Evolutionary conservation across 2,329 filamentous ascomycete species (phyloP).

Genomic region (Pestalotiopsis fici): DNA sequence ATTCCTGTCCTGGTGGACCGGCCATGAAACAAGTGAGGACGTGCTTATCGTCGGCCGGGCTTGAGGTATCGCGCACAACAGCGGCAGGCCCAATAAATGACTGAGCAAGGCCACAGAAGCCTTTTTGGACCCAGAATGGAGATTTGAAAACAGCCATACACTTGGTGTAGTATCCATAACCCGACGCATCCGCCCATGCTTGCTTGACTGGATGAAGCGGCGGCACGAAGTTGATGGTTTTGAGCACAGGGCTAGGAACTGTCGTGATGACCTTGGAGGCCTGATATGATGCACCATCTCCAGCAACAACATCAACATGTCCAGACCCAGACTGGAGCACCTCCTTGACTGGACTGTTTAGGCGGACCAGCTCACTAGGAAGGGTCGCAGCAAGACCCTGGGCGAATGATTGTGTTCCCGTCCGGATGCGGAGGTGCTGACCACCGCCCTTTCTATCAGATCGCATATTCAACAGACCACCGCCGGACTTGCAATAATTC

Average conservation of each 20-base stretch:
- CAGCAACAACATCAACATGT: background rate
- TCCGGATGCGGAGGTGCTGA: constrained; percentile 49
- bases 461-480: constrained; percentile 52
- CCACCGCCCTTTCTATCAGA: constrained; percentile 54
- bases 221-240: constrained; percentile 48
- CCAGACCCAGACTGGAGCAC: constrained; percentile 18
- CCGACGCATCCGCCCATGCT: constrained; percentile 32
- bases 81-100: constrained; percentile 46
- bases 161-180: constrained; percentile 52
- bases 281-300: constrained; percentile 25
- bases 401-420: constrained; percentile 46
- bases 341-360: constrained; percentile 30
- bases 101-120: constrained; percentile 46
- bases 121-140: constrained; percentile 38
- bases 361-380: constrained; percentile 22
- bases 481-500: constrained; percentile 54
- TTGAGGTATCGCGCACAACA: constrained; percentile 45
- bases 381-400: constrained; percentile 35
- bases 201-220: constrained; percentile 41
- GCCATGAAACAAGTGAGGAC: constrained; percentile 42
- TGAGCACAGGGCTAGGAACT: constrained; percentile 45
- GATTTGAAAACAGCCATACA: constrained; percentile 42
- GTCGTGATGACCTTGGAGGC: constrained; percentile 49
- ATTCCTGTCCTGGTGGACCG: constrained; percentile 33
- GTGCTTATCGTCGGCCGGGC: constrained; percentile 26